These are phyloP conservation scores for Phytophthora hibernalis DNA, from an alignment of 352 stramenopile genomes.

Conservation along the genomic window DNA sequence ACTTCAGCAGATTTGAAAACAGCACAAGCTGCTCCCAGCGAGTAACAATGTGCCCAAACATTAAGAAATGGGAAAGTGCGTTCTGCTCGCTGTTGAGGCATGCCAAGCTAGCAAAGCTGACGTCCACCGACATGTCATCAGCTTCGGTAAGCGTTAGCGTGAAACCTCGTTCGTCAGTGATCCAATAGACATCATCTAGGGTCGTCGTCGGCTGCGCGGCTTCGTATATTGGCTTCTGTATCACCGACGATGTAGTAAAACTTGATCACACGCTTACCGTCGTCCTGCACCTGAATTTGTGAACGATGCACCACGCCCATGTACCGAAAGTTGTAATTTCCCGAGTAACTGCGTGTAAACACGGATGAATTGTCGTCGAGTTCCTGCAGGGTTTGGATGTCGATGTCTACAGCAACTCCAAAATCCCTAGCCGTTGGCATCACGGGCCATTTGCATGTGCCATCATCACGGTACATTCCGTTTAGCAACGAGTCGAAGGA, in stretches of 20 bases:
- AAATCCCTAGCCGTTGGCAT: too few relatives aligned
- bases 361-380: neutral
- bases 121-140: neutral
- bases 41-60: neutral
- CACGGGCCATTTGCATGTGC: too few relatives aligned
- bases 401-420: neutral
- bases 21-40: neutral
- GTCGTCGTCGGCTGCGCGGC: neutral
- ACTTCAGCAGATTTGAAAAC: too few relatives aligned
- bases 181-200: neutral
- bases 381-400: neutral
- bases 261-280: neutral
- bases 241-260: constrained; percentile 2
- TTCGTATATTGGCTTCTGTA: neutral
- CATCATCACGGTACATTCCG: too few relatives aligned
- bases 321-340: neutral
- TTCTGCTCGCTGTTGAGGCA: neutral
- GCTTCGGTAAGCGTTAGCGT: neutral
- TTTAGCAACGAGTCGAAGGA: too few relatives aligned
- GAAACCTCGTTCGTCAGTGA: neutral
- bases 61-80: neutral
- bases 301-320: neutral
- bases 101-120: neutral
- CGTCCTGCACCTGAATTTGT: neutral
- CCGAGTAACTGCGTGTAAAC: neutral